Evolutionary conservation across 2,329 filamentous ascomycete species (phyloP), one percentile per base, ranked within the genome.

Genomic region (Fusarium avenaceum): DNA sequence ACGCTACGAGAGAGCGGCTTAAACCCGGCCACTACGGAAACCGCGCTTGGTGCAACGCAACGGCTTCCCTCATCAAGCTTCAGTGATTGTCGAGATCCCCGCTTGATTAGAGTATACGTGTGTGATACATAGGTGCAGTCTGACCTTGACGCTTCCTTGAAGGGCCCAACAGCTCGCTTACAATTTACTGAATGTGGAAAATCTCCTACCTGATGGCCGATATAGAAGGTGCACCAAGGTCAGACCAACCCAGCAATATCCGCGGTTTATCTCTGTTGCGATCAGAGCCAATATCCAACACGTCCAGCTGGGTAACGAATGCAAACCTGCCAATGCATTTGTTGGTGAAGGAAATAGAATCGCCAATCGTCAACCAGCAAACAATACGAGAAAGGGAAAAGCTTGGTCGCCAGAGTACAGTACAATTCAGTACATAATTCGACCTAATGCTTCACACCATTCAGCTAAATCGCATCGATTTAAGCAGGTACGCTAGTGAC

Each of bases 91-190:
- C 33, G 33, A 38, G 33, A 38, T 38, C 73, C 70, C 66, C 70
- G 66, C 60, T 46, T 61, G 69, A 72, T 63, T 65, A 64, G 50
- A 65, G 35, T 58, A 62, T 62, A 63, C 62, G 46, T 71, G 63
- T 59, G 63, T 59, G 33, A 26, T 51, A 53, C 60, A 56, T 39
- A 38, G 42, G 20, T 44, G 51, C 65, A 47, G 43, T 55, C 39
- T 53, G 64, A 46, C 35, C 42, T 50, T 50, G 42, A 14, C 43
- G 10, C 38, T 63, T 63, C 42, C 53, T 56, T 32, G 43, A 50
- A 45, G 44, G 43, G 35, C 48, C 45, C 46, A 66, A 52, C 43
- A 52, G 54, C 56, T 69, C 43, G 48, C 58, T 56, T 42, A 28
- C 46, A 51, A 17, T 38, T 38, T 22, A 22, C 17, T 49, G 30